Percentiles rank a stretch among this genome's conserved stretches.
Conservation (phyloP, 352 stramenopile species). For the Phytopythium ostracodes region DNA sequence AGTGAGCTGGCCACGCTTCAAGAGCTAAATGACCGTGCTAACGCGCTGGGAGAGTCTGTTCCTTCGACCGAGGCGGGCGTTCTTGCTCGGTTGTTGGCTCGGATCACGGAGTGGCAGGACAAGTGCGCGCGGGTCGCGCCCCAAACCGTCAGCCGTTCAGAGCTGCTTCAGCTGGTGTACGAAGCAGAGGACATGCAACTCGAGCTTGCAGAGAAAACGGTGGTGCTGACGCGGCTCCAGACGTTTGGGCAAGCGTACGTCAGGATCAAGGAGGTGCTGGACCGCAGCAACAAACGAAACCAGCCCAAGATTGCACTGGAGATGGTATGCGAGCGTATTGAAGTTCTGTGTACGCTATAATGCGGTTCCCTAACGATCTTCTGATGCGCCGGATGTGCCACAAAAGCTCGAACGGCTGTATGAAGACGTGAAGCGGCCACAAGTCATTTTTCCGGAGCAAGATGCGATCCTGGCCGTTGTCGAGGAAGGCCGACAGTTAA, state of each 20-base stretch:
- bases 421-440: constrained; percentile 30
- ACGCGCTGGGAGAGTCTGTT: constrained; percentile 19
- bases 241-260: constrained; percentile 58
- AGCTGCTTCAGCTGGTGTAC: constrained; percentile 48
- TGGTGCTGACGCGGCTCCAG: constrained; percentile 32
- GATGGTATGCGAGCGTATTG: constrained; percentile 24
- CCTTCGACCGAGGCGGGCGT: constrained; percentile 52
- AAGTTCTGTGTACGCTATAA: neutral
- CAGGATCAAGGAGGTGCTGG: constrained; percentile 60
- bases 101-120: constrained; percentile 50
- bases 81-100: constrained; percentile 43
- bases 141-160: constrained; percentile 38
- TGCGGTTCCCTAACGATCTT: neutral
- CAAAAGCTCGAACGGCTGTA: constrained; percentile 43
- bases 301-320: constrained; percentile 58
- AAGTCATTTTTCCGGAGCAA: constrained; percentile 64
- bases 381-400: neutral
- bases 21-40: constrained; percentile 27
- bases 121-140: constrained; percentile 21
- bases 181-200: constrained; percentile 60
- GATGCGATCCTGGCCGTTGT: constrained; percentile 39
- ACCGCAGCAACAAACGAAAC: constrained; percentile 56
- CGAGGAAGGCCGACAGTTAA: constrained; percentile 56
- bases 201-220: constrained; percentile 30
- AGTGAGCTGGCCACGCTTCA: constrained; percentile 45